These are phyloP conservation scores for Fennellomyces sp. DNA, from an alignment of 371 early-diverging fungal genomes.

Conservation along the genomic window DNA sequence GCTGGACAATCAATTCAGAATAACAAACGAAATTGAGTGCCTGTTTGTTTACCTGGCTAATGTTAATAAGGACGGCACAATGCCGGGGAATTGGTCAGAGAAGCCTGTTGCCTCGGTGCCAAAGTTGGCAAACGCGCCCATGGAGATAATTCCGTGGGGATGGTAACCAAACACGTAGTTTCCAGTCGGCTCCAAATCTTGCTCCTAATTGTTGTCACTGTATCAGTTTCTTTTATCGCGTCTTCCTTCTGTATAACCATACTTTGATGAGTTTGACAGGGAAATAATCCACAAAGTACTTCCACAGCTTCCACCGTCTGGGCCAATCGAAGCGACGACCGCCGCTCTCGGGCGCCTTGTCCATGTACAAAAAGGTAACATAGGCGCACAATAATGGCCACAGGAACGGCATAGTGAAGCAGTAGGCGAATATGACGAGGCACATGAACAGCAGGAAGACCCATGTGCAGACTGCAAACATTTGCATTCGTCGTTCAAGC, in stretches of 20 bases:
- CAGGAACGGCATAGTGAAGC: conserved; percentile 38
- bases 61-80: conserved; percentile 64
- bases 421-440: conserved; percentile 46
- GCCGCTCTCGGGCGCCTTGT: conserved; percentile 67
- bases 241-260: no score
- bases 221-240: no score
- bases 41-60: conserved; percentile 29
- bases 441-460: conserved; percentile 58
- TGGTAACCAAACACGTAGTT: conserved; percentile 83
- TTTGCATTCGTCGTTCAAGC: conserved; percentile 73
- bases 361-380: conserved; percentile 55
- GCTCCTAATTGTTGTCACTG: conserved; percentile 49
- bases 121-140: conserved; percentile 85
- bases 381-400: conserved; percentile 70
- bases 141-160: conserved; percentile 85
- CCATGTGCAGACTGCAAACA: conserved; percentile 67
- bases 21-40: neutral
- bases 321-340: conserved; percentile 67
- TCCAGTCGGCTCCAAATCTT: conserved; percentile 72
- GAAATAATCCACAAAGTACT: conserved; percentile 76
- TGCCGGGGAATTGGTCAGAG: conserved; percentile 69
- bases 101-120: conserved; percentile 75
- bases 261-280: conserved; percentile 73
- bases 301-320: conserved; percentile 59
- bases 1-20: neutral